Evolutionary conservation across 208 protist species (phyloP).

Genomic region (Angomonas ambiguus): DNA sequence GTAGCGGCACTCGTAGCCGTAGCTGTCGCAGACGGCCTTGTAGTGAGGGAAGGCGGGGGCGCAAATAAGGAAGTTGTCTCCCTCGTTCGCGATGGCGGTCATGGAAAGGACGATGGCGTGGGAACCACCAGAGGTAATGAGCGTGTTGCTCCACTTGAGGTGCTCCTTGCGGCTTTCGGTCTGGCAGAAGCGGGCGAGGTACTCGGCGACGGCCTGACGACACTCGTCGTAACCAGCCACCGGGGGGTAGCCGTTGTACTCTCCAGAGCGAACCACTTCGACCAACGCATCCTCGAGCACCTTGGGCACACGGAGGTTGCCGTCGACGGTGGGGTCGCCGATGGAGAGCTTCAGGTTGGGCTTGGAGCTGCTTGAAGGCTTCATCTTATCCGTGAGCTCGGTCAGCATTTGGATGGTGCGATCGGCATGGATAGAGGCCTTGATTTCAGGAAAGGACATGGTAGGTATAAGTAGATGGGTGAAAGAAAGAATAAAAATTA

Average conservation of each 20-base stretch:
- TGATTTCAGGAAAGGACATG: slow-evolving; percentile 11
- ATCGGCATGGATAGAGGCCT: slow-evolving; percentile 6
- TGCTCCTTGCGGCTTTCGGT: slow-evolving; percentile 26
- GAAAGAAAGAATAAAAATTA: background rate
- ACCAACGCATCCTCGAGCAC: slow-evolving; percentile 36
- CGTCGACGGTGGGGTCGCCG: slow-evolving; percentile 44
- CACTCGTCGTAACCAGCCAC: slow-evolving; percentile 51
- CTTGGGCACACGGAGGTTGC: slow-evolving; percentile 41
- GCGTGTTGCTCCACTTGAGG: slow-evolving; percentile 57
- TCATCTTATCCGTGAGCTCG: slow-evolving; percentile 24
- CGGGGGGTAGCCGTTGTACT: slow-evolving; percentile 74
- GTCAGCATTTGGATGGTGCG: slow-evolving; percentile 20
- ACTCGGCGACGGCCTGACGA: slow-evolving; percentile 50
- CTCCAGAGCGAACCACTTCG: slow-evolving; percentile 36
- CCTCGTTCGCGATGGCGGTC: slow-evolving; percentile 63
- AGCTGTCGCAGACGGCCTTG: slow-evolving; percentile 77
- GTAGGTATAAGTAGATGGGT: too few species aligned
- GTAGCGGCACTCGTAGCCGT: slow-evolving; percentile 69
- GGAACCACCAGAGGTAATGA: slow-evolving; percentile 82
- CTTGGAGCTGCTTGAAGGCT: slow-evolving; percentile 16
- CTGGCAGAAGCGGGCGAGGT: slow-evolving; percentile 41
- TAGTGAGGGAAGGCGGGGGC: slow-evolving; percentile 93
- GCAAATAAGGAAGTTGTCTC: slow-evolving; percentile 90
- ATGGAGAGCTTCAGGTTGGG: slow-evolving; percentile 33
- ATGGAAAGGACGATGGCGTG: slow-evolving; percentile 89